Base-by-base conservation (phyloP, 1,284 basidiomycete genomes). In the Amylostereum areolatum region DNA sequence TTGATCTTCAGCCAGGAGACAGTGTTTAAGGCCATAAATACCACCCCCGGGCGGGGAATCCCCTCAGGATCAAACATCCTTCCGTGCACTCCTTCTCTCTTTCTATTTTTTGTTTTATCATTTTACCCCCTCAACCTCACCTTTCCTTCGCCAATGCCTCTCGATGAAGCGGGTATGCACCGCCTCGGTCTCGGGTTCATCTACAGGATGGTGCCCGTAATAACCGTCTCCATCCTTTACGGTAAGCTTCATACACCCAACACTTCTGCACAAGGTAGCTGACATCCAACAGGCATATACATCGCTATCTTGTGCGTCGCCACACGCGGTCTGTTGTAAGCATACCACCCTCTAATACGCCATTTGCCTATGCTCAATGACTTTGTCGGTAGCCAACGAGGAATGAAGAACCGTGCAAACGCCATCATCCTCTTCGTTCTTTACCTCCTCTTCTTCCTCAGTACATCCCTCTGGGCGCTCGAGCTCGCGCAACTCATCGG, bases 401-500 rank as follows among this genome's bases (percentile, higher is more conserved):
- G 52, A 11, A 30, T 54, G 12, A 43, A 39, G 34, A 25, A 10
- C 29, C 44, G n/a, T 8, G 32, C 44, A 35, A 49, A 49, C 36
- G 11, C 29, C 5, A 33, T 44, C 9, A 40, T 51, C 24, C 50
- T 54, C 8, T 8, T 39, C 18, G 33, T 47, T 10, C 46, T 54
- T 2, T 51, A 42, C 32, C 24, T 49, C 27, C 36, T 54, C 28
- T 54, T 54, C 35, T 33, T 49, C 27, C 24, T 51, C 36, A 54
- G 35, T 35, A 47, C 44, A 2, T 31, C 52, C 25, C 47, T 54
- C 10, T 54, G 52, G 52, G 49, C 43, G 18, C 47, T 54, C 11
- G 52, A 52, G 32, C 29, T 49, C 10, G 52, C 48, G 24, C 49
- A 49, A 35, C 48, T 53, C 7, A 43, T 54, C 28, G 54, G 52